Evolutionary conservation across 345 rosid genomes (phyloP).

Genomic region (Syzygium oleosum): DNA sequence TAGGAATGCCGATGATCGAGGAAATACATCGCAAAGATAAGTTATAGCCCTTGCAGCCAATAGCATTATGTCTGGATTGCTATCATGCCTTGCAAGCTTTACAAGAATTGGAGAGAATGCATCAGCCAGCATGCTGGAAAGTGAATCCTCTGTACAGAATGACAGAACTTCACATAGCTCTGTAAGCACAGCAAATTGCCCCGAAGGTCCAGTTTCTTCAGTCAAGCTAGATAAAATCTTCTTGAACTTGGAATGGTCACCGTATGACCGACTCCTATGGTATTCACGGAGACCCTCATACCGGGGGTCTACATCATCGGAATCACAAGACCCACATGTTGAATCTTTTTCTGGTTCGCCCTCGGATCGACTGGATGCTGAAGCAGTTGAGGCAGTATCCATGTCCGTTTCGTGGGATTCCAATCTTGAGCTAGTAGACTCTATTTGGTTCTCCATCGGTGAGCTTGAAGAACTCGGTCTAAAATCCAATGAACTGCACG

Average conservation of each 20-base stretch:
- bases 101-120: conserved; percentile 71
- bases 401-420: conserved; percentile 54
- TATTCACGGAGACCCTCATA: conserved; percentile 41
- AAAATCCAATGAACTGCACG: conserved; percentile 75
- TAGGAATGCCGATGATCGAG: conserved; percentile 61
- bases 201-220: conserved; percentile 52
- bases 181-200: conserved; percentile 51
- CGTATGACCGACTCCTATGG: conserved; percentile 62
- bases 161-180: conserved; percentile 91
- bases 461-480: conserved; percentile 29
- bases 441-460: conserved; percentile 44
- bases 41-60: conserved; percentile 84
- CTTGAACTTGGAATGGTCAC: conserved; percentile 63
- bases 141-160: conserved; percentile 73
- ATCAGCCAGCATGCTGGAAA: conserved; percentile 59
- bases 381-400: conserved; percentile 87
- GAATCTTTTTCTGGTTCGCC: conserved; percentile 72
- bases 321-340: conserved; percentile 76
- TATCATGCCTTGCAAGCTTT: conserved; percentile 51
- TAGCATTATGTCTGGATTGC: conserved; percentile 61
- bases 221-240: conserved; percentile 39
- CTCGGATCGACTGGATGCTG: conserved; percentile 72
- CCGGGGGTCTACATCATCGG: conserved; percentile 56
- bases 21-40: conserved; percentile 83
- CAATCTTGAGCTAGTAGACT: conserved; percentile 31